These are phyloP conservation scores for Suhomyces maxii DNA, from an alignment of 1,139 yeast species.

Conservation along the genomic window DNA sequence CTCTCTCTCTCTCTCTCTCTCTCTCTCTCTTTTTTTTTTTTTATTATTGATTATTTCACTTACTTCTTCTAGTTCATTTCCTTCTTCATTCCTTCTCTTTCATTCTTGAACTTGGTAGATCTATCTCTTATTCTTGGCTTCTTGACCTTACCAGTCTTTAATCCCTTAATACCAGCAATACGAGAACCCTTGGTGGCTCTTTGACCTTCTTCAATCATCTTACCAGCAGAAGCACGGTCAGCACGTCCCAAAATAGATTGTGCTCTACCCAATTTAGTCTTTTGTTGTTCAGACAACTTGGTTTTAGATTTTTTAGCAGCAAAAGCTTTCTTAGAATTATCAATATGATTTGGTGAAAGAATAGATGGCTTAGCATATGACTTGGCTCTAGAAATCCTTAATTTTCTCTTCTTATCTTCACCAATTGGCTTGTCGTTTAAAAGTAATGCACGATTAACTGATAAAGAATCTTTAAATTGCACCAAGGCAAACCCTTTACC, in stretches of 20 bases:
- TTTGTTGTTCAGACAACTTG: slow-evolving; percentile 59
- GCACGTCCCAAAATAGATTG: slow-evolving; percentile 73
- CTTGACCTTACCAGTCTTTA: slow-evolving; percentile 46
- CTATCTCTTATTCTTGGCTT: slow-evolving; percentile 70
- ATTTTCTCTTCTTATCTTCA: slow-evolving; percentile 50
- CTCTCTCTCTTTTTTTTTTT: no score
- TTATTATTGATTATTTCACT: no score
- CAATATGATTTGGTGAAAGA: slow-evolving; percentile 47
- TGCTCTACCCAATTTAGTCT: slow-evolving; percentile 80
- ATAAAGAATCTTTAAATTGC: slow-evolving; percentile 79
- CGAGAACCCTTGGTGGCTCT: slow-evolving; percentile 74
- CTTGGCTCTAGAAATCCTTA: slow-evolving; percentile 81
- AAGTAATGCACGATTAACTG: slow-evolving; percentile 80
- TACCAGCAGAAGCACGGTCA: slow-evolving; percentile 68
- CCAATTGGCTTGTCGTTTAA: slow-evolving; percentile 69
- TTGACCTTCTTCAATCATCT: slow-evolving; percentile 64
- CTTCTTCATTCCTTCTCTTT: slow-evolving; percentile 25
- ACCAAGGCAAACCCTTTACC: slow-evolving; percentile 98
- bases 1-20: no score
- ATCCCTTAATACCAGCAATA: slow-evolving; percentile 60
- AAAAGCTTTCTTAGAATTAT: slow-evolving; percentile 32
- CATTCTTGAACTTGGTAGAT: slow-evolving; percentile 57
- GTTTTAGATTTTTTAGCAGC: slow-evolving; percentile 19
- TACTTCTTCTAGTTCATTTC: slow-evolving; percentile 12
- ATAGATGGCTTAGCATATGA: slow-evolving; percentile 49